Evolutionary conservation across 164 flowering plant genomes (phyloP), one percentile per base, ranked within the genome.

Genomic region (Tinospora cordifolia): DNA sequence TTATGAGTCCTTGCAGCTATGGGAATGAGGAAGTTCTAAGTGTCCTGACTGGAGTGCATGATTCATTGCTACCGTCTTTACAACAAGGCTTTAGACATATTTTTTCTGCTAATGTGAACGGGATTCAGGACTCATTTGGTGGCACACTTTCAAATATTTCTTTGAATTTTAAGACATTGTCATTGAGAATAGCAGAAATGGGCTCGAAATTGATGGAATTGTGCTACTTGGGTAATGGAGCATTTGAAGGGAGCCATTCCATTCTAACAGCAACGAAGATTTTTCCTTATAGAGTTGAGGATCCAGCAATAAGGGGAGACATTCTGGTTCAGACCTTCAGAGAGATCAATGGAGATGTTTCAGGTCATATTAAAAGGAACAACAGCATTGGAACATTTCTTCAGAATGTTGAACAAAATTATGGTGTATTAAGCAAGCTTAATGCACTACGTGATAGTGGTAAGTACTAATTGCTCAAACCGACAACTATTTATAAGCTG

Each of bases 241-340:
- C 81, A 27, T 88, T 85, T n/a, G n/a, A n/a, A n/a, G n/a, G n/a
- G n/a, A n/a, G n/a, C n/a, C n/a, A n/a, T n/a, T n/a, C n/a, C n/a
- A n/a, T n/a, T n/a, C n/a, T n/a, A n/a, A n/a, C n/a, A n/a, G n/a
- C n/a, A n/a, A n/a, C n/a, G n/a, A n/a, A n/a, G n/a, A n/a, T n/a
- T n/a, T n/a, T n/a, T 79, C 99, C 98, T 19, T 89, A 91, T 63
- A 87, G 75, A 58, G 86, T 92, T 59, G 99, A 91, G 76, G 99
- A 92, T 80, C 90, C 99, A 60, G 75, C 74, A 40, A 84, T 95
- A 68, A 90, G 96, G 75, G 94, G 88, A 73, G 99, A 92, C 69
- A 87, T 95, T 63, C 70, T 92, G 76, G 71, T 91, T 72, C 96
- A 92, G 77, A 80, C 89, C 46, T 79, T 95, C 19, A 83, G 85